Base-by-base conservation (phyloP, 345 rosid species). In the Arabidopsis arenosa region DNA sequence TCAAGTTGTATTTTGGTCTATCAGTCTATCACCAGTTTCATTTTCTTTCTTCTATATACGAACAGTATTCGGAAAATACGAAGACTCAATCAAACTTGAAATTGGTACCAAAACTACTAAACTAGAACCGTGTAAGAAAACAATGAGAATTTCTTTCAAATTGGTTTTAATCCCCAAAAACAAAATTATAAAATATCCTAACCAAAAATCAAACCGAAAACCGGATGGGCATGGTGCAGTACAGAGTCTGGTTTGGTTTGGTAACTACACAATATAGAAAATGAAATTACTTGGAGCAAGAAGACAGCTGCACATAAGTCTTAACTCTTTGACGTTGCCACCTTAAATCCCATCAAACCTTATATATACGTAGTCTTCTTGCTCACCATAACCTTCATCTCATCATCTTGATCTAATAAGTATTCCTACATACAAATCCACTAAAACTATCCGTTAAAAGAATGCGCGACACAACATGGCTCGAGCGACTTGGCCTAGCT, bases 401-500 rank as follows among this genome's bases (percentile, higher is more conserved):
- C 66, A 63, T 63, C 54, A 63, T 77, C 66, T 70, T 63, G 0
- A 54, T 45, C 39, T 1, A 70, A 58, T 30, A 47, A 58, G 18
- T 17, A 49, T 13, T 1, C 10, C 14, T 39, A 23, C 55, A 57
- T 6, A 72, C 44, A 66, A 18, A 11, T 55, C 66, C 45, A 55
- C 66, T 43, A 51, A 18, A 60, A 61, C 32, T 53, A 51, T 13
- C n/a, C 53, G 0, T 41, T 9, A 47, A 43, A 36, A 72, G 44
- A 72, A 78, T 66, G 77, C 28, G 58, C 0, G 68, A 72, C 2
- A 72, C 69, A 58, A 26, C 58, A 78, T 84, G 87, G 84, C 80
- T 60, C 28, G 37, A 45, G 51, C 86, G 82, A 35, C 75, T 87
- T 9, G 75, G 66, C 57, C 83, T 88, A 0, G 88, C 90, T 1